Evolutionary conservation across 805 yeast genomes (phyloP), one percentile per base, ranked within the genome.

Genomic region (Cyberlindnera mississippiensis): DNA sequence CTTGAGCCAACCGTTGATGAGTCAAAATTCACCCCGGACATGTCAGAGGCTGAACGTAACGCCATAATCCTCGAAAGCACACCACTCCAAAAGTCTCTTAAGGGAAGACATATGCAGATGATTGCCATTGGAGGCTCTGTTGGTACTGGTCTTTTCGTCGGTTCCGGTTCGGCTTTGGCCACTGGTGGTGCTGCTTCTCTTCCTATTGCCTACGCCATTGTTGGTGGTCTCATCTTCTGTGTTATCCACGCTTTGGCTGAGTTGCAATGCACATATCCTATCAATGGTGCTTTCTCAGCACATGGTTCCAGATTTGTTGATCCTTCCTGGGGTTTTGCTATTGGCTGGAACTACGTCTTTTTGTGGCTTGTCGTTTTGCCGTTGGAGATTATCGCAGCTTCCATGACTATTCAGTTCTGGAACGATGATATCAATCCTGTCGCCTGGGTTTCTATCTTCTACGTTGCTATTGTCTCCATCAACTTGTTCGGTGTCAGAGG

Each of bases 111-210:
- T 52, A 58, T 81, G 53, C 78, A 79, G 50, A 78, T 82, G 75
- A 73, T 82, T 46, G 79, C 86, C 28, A 76, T 82, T 34, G 85
- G 85, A 30, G 80, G 84, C 35, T 72, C 81, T 32, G 75, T 81
- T 29, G 86, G 86, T 45, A 79, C 85, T 0, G 86, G 88, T 56
- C 62, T 81, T 42, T 79, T 82, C 48, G 75, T 81, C 40, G 85
- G 85, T 44, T 72, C 83, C 3, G 86, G 85, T 40, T 62, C 71
- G 33, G 76, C 84, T 1, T 64, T 82, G 45, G 57, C 59, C 28
- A 67, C 71, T 15, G 83, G 83, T 54, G 88, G 88, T 32, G 83
- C 85, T 5, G 85, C 79, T 3, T 74, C 82, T 27, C 59, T 81
- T 28, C 68, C 81, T 38, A 73, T 80, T 32, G 80, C 76, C 46